Conservation (phyloP, 495 filamentous ascomycete species). For the Daldinia childiae region DNA sequence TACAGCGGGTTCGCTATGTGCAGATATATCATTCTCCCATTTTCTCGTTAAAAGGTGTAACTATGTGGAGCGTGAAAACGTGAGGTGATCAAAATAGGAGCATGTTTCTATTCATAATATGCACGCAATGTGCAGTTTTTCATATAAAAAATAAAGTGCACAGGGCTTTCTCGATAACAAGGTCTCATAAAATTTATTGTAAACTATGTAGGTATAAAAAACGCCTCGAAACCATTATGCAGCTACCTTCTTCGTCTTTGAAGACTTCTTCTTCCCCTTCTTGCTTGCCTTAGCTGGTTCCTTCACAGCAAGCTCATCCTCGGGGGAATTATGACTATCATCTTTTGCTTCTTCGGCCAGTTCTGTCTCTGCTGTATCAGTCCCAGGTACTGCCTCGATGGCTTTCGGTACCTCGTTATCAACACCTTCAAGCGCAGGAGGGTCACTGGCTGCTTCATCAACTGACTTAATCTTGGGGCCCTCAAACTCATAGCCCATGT, state of each 20-base stretch:
- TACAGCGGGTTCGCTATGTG: constrained; percentile 51
- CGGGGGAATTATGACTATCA: constrained; percentile 8
- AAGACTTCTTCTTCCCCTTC: constrained; percentile 51
- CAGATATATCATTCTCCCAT: constrained; percentile 43
- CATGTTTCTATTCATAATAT: neutral
- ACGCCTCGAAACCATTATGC: constrained; percentile 34
- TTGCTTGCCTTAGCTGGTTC: constrained; percentile 45
- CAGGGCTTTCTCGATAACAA: neutral
- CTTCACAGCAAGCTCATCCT: constrained; percentile 14
- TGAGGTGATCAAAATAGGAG: neutral
- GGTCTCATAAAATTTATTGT: neutral
- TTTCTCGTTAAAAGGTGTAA: neutral
- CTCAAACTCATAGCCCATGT: constrained; percentile 85
- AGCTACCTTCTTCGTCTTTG: constrained; percentile 49
- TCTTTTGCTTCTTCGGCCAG: constrained; percentile 28
- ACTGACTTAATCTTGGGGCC: constrained; percentile 76
- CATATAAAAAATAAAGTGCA: neutral
- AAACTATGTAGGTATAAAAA: constrained; percentile 9
- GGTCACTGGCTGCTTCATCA: constrained; percentile 46
- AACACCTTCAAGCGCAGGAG: constrained; percentile 44
- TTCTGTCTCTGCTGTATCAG: constrained; percentile 10
- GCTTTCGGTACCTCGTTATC: constrained; percentile 52
- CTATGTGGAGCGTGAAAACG: neutral
- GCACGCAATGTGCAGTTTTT: neutral
- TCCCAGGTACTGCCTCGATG: constrained; percentile 41